phyloP scores from a whole-genome alignment of 1,139 yeast genomes.

The Entelexis sorbosivorans region DNA sequence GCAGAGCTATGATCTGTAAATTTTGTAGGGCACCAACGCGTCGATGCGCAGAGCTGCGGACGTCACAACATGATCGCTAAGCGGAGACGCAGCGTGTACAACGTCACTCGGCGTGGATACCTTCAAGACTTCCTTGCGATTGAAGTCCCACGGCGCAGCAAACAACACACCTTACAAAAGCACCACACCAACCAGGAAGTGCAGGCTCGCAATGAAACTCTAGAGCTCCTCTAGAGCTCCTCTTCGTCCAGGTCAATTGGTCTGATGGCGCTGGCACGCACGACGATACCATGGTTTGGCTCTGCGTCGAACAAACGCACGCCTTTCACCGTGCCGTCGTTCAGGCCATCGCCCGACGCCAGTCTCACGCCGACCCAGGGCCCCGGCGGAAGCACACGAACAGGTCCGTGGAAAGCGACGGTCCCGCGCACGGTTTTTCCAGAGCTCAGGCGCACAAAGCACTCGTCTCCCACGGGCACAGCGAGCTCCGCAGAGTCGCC shows the following conservation, averaged over 20 bases:
- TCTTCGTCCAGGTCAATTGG: conserved; percentile 17
- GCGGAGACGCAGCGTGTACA: too few relatives aligned
- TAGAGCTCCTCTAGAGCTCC: conserved; percentile 19
- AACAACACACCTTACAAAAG: too few relatives aligned
- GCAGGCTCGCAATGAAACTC: too few relatives aligned
- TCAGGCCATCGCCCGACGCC: conserved; percentile 55
- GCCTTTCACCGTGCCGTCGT: conserved; percentile 67
- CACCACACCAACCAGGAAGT: too few relatives aligned
- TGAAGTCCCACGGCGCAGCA: too few relatives aligned
- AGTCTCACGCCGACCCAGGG: conserved; percentile 74
- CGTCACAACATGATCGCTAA: too few relatives aligned
- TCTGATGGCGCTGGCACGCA: conserved; percentile 30
- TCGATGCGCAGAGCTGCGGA: too few relatives aligned
- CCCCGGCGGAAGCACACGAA: conserved; percentile 42
- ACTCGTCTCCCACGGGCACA: conserved; percentile 21
- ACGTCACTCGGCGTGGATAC: too few relatives aligned
- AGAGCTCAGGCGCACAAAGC: conserved; percentile 15
- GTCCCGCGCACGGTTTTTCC: conserved; percentile 37
- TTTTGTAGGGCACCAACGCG: too few relatives aligned
- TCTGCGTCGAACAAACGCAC: conserved; percentile 48
- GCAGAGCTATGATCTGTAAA: too few relatives aligned
- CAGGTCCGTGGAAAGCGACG: conserved; percentile 55
- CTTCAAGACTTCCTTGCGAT: too few relatives aligned
- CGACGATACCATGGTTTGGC: conserved; percentile 43
- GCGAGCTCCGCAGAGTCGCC: conserved; percentile 17